Evolutionary conservation across 1,284 basidiomycete species (phyloP), one percentile per base, ranked within the genome.

Genomic region (Papiliotrema fonsecae): DNA sequence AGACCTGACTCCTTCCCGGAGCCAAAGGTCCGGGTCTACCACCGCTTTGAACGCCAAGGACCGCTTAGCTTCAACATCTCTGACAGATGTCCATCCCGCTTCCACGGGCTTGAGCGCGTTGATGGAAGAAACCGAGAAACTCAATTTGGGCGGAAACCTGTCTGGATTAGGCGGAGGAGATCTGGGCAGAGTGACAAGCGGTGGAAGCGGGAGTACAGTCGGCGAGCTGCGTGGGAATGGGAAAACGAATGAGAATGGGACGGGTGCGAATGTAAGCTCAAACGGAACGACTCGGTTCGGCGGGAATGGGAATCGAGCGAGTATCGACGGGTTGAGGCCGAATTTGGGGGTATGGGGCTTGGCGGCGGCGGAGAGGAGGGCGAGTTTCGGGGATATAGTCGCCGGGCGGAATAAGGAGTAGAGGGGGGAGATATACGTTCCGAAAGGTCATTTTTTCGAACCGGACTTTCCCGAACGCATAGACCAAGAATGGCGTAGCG

Each of bases 361-460:
- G n/a, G 51, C 47, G 37, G 55, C 44, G 36, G 49, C 52, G 3
- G 67, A 69, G 37, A 45, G 67, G 24, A 53, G 67, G 28, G 67
- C 65, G 34, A 70, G 67, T 46, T 70, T 62, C 53, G 60, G 61
- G 36, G 62, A 62, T 52, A 34, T 52, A 5, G 47, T 43, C 6
- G 40, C 47, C 13, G 47, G 47, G 6, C n/a, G 46, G 18, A 19
- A 19, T 3, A 42, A 30, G 26, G 40, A 18, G 5, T 42, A 16
- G n/a, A n/a, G n/a, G n/a, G n/a, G n/a, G n/a, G n/a, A n/a, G n/a
- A n/a, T n/a, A n/a, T n/a, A n/a, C n/a, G n/a, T n/a, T n/a, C n/a
- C n/a, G n/a, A n/a, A n/a, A n/a, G n/a, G n/a, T n/a, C n/a, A n/a
- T n/a, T n/a, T n/a, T n/a, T n/a, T n/a, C n/a, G n/a, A n/a, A n/a